Base-by-base conservation (phyloP, 2,329 filamentous ascomycete genomes). In the Aspergillus sp. region DNA sequence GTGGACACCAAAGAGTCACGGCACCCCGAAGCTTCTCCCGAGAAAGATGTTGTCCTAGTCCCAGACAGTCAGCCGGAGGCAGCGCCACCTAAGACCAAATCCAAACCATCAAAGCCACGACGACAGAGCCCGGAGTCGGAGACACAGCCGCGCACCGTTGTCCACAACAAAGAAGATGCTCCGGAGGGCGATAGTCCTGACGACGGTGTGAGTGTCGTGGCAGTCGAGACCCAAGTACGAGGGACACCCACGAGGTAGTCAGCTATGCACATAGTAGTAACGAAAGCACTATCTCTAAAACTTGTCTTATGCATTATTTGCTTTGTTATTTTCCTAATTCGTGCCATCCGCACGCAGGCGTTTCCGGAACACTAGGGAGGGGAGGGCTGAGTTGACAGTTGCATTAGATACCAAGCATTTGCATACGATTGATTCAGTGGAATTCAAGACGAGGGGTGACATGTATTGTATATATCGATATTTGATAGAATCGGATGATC, bases 1-100 rank as follows among this genome's bases (percentile, higher is more conserved):
- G 21, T 47, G 19, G 47, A 48, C 10, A 38, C 52, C n/a, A 41
- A 57, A 17, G 17, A 32, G 38, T 23, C 44, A 13, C 27, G 21
- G 8, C 13, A 48, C 7, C 44, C 15, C 25, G 8, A 51, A 19
- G 36, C 25, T 19, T 2, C 21, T 21, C 2, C 19, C 7, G 32
- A 42, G 25, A 8, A 19, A 1, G 70, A 70, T 17, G 50, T 70
- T 2, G 52, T 71, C 38, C 67, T 71, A 19, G 70, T 74, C 17
- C 71, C 69, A 2, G 67, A 73, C 52, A 75, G 72, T 39, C 72
- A 75, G 58, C 69, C 74, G 30, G 59, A 51, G 41, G 51, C 36
- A 13, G 39, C 41, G 27, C 23, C 32, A 3, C 25, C 50, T 10
- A 51, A 17, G 10, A 13, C 17, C 17, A 39, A 17, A 7, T 10